A percentile compares a stretch with the other conserved stretches of the same genome.
These are phyloP conservation scores for Misopates orontium DNA, from an alignment of 257 asterid genomes.

Conservation along the genomic window DNA sequence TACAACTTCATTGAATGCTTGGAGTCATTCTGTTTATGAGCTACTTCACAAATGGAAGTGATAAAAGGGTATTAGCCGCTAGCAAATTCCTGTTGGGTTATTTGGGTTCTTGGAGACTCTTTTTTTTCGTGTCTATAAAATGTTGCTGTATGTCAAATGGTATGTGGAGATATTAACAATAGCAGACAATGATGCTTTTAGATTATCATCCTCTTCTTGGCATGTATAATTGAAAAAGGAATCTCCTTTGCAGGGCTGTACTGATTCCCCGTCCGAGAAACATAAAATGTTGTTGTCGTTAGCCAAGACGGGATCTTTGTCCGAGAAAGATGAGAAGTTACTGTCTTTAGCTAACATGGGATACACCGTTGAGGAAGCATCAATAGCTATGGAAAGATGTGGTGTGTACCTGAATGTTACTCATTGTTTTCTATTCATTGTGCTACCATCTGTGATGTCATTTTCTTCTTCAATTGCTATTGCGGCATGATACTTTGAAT, in stretches of 20 bases:
- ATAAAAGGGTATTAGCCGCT: neutral
- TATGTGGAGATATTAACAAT: neutral
- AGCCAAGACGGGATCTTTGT: constrained; percentile 38
- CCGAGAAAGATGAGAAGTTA: constrained; percentile 45
- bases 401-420: constrained; percentile 37
- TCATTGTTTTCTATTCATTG: no score
- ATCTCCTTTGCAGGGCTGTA: constrained; percentile 31
- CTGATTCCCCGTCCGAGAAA: constrained; percentile 33
- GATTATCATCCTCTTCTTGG: constrained; percentile 13
- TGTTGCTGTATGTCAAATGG: neutral
- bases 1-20: constrained; percentile 9
- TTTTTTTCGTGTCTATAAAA: neutral
- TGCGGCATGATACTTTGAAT: constrained; percentile 1
- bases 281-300: constrained; percentile 40
- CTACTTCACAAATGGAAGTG: neutral
- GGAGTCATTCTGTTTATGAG: constrained; percentile 12
- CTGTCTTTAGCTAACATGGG: constrained; percentile 57
- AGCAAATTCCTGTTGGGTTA: neutral
- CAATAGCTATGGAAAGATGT: constrained; percentile 62
- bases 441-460: no score
- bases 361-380: constrained; percentile 52
- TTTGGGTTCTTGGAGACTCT: neutral
- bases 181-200: neutral
- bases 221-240: constrained; percentile 16
- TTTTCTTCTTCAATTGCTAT: constrained; percentile 11